phyloP scores from a whole-genome alignment of 805 yeast genomes.

The Monosporozyma yasuniensis region DNA sequence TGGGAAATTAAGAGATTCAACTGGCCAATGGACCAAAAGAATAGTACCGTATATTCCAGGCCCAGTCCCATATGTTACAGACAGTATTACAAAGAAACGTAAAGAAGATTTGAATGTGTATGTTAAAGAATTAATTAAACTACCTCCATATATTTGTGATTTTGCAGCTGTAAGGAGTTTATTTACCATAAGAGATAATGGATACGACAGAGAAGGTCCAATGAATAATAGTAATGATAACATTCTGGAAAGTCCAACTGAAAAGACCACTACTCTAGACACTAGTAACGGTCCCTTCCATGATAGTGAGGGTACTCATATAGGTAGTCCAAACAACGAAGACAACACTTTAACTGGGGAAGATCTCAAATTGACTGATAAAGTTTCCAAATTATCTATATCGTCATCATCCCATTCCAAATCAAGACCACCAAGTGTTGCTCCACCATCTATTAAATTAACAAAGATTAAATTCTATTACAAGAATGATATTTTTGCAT shows the following conservation, averaged over 20 bases:
- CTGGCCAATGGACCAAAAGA: conserved; percentile 60
- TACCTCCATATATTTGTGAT: conserved; percentile 71
- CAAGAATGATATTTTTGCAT: conserved; percentile 74
- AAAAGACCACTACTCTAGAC: conserved; percentile 10
- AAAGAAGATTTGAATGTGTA: conserved; percentile 48
- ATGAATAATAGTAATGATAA: background rate
- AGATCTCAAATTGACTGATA: conserved; percentile 24
- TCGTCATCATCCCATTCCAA: conserved; percentile 10
- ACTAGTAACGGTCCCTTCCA: background rate
- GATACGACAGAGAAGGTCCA: conserved; percentile 26
- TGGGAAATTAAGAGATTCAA: conserved; percentile 45
- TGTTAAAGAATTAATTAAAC: conserved; percentile 48
- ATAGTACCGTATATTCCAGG: conserved; percentile 93
- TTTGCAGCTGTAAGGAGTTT: conserved; percentile 59
- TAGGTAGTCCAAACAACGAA: background rate
- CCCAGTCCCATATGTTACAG: conserved; percentile 86
- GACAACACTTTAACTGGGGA: conserved; percentile 28
- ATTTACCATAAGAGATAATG: conserved; percentile 45
- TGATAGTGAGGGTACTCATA: background rate
- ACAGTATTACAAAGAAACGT: conserved; percentile 50
- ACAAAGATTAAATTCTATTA: conserved; percentile 65
- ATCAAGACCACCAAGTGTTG: conserved; percentile 26
- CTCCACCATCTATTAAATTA: conserved; percentile 24
- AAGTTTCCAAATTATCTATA: conserved; percentile 22
- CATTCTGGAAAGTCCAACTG: background rate